Conservation (phyloP, 306 rosid species). For the Fragaria iinumae region DNA sequence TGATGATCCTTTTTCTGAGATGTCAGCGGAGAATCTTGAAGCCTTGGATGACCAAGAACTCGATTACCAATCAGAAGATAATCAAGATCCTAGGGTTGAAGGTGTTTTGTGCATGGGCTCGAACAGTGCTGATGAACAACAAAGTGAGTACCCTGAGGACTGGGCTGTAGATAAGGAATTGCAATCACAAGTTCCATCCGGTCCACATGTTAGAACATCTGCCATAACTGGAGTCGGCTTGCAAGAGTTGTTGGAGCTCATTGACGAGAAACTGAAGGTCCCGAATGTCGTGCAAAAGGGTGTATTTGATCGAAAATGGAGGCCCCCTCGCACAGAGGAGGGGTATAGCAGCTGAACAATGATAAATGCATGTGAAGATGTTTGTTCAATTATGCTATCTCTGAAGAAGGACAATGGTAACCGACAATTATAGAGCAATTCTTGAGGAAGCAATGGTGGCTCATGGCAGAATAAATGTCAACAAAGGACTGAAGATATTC, state of each 20-base stretch:
- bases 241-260: constrained; percentile 71
- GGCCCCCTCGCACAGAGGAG: constrained; percentile 59
- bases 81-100: constrained; percentile 34
- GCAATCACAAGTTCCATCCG: constrained; percentile 28
- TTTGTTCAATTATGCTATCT: not conserved
- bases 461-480: not conserved
- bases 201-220: constrained; percentile 72
- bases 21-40: constrained; percentile 25
- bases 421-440: not conserved
- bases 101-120: constrained; percentile 26
- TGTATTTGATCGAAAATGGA: constrained; percentile 66
- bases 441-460: not conserved
- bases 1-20: constrained; percentile 23
- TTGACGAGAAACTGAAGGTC: constrained; percentile 63
- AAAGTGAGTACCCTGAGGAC: constrained; percentile 27
- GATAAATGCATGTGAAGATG: constrained; percentile 9
- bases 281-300: constrained; percentile 46
- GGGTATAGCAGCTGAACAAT: constrained; percentile 41
- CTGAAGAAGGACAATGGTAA: not conserved
- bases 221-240: constrained; percentile 77
- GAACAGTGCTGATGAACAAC: constrained; percentile 25
- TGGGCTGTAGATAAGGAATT: constrained; percentile 20
- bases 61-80: constrained; percentile 38
- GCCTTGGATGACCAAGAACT: constrained; percentile 42
- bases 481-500: not conserved